These are phyloP conservation scores for Ophiostoma populinum DNA, from an alignment of 2,329 filamentous ascomycete genomes.

Conservation along the genomic window DNA sequence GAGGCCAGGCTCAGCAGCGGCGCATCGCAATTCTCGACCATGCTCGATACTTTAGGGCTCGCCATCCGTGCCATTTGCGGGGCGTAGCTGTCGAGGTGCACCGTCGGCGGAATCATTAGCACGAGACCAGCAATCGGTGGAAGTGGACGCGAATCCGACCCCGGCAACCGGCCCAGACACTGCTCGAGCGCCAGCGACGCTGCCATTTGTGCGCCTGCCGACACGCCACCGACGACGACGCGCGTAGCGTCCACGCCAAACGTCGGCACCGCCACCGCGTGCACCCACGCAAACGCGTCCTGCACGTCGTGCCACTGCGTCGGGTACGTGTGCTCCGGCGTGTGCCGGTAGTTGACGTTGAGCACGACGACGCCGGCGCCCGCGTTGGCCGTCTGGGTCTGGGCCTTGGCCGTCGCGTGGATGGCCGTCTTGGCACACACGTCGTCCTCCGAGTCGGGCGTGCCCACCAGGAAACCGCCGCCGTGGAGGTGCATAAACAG, in stretches of 20 bases:
- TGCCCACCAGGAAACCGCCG: conserved; percentile 32
- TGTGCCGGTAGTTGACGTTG: conserved; percentile 40
- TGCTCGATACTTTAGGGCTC: conserved; percentile 21
- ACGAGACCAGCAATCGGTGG: conserved; percentile 24
- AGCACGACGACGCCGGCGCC: conserved; percentile 6
- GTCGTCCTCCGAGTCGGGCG: conserved; percentile 32
- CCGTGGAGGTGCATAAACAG: conserved; percentile 11
- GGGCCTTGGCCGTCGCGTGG: no score
- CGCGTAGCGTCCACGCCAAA: conserved; percentile 16
- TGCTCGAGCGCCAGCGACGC: conserved; percentile 6
- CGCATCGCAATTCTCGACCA: conserved; percentile 19
- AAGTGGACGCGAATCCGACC: conserved; percentile 19
- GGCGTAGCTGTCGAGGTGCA: conserved; percentile 16
- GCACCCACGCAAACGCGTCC: conserved; percentile 37
- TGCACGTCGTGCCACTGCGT: conserved; percentile 33
- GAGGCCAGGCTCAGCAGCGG: conserved; percentile 27
- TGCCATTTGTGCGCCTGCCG: conserved; percentile 16
- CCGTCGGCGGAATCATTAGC: conserved; percentile 14
- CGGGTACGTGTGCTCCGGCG: conserved; percentile 34
- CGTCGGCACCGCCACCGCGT: conserved; percentile 20
- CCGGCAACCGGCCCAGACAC: conserved; percentile 13
- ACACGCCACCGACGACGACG: conserved; percentile 21
- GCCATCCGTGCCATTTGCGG: conserved; percentile 20
- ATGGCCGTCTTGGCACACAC: conserved; percentile 28
- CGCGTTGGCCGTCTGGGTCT: no score